These are phyloP conservation scores for Scheffersomyces lignosus DNA, from an alignment of 805 yeast species.

Conservation along the genomic window DNA sequence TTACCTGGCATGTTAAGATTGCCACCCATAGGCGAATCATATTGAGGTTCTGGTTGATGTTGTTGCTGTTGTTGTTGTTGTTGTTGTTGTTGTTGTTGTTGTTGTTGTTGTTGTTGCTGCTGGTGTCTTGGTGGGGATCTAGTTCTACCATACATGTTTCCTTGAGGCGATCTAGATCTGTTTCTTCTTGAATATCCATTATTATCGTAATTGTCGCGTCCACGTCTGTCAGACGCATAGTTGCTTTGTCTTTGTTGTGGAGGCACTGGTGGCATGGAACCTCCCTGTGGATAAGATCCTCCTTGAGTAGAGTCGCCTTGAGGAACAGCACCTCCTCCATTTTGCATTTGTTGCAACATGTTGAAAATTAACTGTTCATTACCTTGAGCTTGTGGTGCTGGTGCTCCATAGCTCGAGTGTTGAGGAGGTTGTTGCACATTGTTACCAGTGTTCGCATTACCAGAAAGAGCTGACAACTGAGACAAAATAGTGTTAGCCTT, in stretches of 20 bases:
- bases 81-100: conserved; percentile 10
- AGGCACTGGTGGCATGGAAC: conserved; percentile 7
- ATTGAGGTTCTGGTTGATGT: background rate
- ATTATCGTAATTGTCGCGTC: conserved; percentile 27
- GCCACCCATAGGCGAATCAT: conserved; percentile 39
- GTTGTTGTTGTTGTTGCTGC: conserved; percentile 8
- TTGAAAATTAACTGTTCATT: conserved; percentile 46
- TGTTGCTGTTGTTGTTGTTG: conserved; percentile 14
- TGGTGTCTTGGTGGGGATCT: conserved; percentile 28
- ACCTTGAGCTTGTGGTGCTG: conserved; percentile 12
- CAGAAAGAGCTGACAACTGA: conserved; percentile 43
- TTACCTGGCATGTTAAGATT: conserved; percentile 71
- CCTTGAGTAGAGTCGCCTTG: conserved; percentile 2
- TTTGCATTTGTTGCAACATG: conserved; percentile 54
- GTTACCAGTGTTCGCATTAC: conserved; percentile 10
- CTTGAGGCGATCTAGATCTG: conserved; percentile 55
- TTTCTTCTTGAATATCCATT: conserved; percentile 47
- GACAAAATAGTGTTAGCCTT: conserved; percentile 42
- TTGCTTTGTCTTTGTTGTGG: conserved; percentile 12
- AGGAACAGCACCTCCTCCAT: conserved; percentile 11
- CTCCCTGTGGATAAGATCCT: conserved; percentile 11
- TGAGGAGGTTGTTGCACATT: conserved; percentile 11
- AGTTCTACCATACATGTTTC: conserved; percentile 17
- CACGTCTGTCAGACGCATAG: conserved; percentile 26
- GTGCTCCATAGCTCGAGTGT: conserved; percentile 8